Conservation (phyloP, 345 rosid species). For the Linum tenue region DNA sequence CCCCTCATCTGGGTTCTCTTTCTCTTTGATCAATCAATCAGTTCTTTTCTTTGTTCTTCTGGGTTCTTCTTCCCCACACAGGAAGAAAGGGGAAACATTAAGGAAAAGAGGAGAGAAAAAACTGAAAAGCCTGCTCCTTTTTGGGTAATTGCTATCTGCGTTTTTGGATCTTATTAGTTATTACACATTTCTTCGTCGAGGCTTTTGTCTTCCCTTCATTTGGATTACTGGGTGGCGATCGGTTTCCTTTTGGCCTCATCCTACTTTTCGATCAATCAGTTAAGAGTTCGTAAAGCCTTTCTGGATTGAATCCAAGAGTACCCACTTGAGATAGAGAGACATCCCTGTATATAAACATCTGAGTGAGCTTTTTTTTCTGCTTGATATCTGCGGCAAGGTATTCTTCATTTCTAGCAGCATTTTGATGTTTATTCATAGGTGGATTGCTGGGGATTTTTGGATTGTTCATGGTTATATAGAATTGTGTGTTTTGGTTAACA, state of each 20-base stretch:
- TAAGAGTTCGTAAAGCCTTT: slow-evolving; percentile 11
- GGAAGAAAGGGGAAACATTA: not conserved
- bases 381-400: slow-evolving; percentile 27
- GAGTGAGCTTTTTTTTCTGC: slow-evolving; percentile 15
- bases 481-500: slow-evolving; percentile 7
- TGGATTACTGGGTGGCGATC: slow-evolving; percentile 39
- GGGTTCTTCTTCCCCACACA: not conserved
- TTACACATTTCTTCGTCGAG: slow-evolving; percentile 9
- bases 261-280: slow-evolving; percentile 23
- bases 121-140: not conserved
- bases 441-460: slow-evolving; percentile 8
- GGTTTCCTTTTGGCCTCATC: not conserved
- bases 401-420: slow-evolving; percentile 30
- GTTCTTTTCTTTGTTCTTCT: not conserved
- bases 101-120: not conserved
- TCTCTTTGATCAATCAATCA: slow-evolving; percentile 10
- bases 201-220: slow-evolving; percentile 10
- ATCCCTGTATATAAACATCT: slow-evolving; percentile 13
- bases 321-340: slow-evolving; percentile 23
- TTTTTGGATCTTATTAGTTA: slow-evolving; percentile 21
- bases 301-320: slow-evolving; percentile 40
- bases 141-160: slow-evolving; percentile 13
- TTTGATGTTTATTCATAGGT: slow-evolving; percentile 18
- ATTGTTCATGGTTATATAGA: slow-evolving; percentile 14
- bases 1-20: slow-evolving; percentile 31